These are phyloP conservation scores for Macaranga tanarius DNA, from an alignment of 441 rosid species.

Conservation along the genomic window DNA sequence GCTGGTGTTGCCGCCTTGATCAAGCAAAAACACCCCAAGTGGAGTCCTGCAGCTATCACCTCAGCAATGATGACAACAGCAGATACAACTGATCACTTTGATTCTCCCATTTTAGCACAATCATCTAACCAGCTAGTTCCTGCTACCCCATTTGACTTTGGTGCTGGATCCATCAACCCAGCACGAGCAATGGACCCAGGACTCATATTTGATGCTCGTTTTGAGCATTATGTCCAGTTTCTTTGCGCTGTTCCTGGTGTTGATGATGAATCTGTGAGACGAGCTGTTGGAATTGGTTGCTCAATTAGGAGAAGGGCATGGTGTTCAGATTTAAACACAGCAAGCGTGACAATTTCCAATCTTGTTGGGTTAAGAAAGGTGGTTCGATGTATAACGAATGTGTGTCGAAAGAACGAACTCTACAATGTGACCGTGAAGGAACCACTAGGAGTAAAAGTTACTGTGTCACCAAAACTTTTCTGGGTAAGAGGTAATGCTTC, in stretches of 20 bases:
- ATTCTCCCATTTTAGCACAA: conserved; percentile 81
- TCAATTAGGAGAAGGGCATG: conserved; percentile 35
- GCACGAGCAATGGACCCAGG: conserved; percentile 82
- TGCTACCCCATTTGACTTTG: conserved; percentile 91
- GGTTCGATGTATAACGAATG: conserved; percentile 49
- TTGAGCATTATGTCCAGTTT: conserved; percentile 63
- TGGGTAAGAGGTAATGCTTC: conserved; percentile 33
- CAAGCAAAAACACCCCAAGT: conserved; percentile 67
- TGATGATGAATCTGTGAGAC: conserved; percentile 50
- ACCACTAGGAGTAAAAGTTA: conserved; percentile 38
- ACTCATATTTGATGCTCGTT: conserved; percentile 59
- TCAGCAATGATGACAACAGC: conserved; percentile 89
- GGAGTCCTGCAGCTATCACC: conserved; percentile 82
- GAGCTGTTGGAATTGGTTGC: conserved; percentile 63
- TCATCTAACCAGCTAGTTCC: conserved; percentile 61
- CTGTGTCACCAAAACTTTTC: conserved; percentile 31
- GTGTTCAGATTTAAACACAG: conserved; percentile 76
- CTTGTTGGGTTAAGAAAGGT: conserved; percentile 55
- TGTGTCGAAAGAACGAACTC: conserved; percentile 47
- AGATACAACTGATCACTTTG: conserved; percentile 45
- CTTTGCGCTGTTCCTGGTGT: conserved; percentile 88
- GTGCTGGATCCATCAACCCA: conserved; percentile 86
- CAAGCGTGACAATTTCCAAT: conserved; percentile 62
- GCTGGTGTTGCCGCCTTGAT: conserved; percentile 86
- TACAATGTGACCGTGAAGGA: conserved; percentile 39